phyloP scores from a whole-genome alignment of 345 rosid genomes.

The Moricandia moricandioides region DNA sequence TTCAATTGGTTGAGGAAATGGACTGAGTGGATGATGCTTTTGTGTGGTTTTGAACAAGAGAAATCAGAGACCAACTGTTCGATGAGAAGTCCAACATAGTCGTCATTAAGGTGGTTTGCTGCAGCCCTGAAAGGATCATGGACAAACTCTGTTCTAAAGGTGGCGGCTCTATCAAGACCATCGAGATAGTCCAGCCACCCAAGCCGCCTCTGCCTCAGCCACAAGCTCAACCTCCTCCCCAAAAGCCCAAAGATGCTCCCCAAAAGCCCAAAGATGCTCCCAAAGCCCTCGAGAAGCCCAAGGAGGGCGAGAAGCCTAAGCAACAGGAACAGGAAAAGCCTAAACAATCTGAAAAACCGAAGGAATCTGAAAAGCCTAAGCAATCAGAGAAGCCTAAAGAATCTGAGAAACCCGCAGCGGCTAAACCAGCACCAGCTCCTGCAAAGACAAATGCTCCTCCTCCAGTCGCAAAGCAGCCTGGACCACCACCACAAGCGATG shows the following conservation, averaged over 20 bases:
- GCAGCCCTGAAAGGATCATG: constrained; percentile 69
- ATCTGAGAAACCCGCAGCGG: neutral
- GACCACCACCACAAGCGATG: constrained; percentile 27
- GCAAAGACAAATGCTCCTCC: constrained; percentile 5
- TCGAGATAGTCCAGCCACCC: constrained; percentile 41
- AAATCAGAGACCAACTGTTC: constrained; percentile 59
- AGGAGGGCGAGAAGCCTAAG: neutral
- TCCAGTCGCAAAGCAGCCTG: constrained; percentile 28
- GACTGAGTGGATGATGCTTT: constrained; percentile 42
- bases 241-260: constrained; percentile 16
- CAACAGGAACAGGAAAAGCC: neutral
- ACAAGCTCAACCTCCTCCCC: constrained; percentile 4
- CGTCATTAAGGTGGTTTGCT: constrained; percentile 66
- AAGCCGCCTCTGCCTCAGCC: constrained; percentile 32
- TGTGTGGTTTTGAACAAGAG: constrained; percentile 52
- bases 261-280: constrained; percentile 16
- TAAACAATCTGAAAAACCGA: neutral
- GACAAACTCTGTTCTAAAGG: constrained; percentile 56
- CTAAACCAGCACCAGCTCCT: neutral
- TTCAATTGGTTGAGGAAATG: constrained; percentile 7
- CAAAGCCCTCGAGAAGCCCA: constrained; percentile 15
- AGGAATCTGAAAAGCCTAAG: constrained; percentile 29
- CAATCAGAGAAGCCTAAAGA: constrained; percentile 14
- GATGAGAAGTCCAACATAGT: constrained; percentile 69
- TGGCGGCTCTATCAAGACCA: constrained; percentile 53